Percentiles rank a stretch among this genome's conserved stretches.
Conservation (phyloP, 164 flowering plant species). For the Cinnamomum micranthum region DNA sequence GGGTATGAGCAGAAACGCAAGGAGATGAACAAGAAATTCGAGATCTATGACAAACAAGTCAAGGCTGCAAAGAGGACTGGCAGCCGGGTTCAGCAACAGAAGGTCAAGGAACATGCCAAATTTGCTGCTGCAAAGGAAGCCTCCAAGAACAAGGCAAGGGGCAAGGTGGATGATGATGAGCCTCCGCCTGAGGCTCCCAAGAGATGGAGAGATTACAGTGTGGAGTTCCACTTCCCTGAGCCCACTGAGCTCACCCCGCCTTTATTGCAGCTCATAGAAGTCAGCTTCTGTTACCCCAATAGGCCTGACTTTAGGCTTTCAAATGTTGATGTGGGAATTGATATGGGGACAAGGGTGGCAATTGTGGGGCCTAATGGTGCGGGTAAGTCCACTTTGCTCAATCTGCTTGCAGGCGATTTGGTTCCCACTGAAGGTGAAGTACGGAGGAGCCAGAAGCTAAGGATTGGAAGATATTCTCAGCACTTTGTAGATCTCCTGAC, state of each 20-base stretch:
- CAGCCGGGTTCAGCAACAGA: conserved; percentile 59
- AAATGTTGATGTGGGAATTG: conserved; percentile 75
- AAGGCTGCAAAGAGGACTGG: conserved; percentile 80
- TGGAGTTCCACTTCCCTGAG: conserved; percentile 82
- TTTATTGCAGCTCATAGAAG: conserved; percentile 71
- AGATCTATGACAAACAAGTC: conserved; percentile 60
- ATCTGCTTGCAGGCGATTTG: conserved; percentile 82
- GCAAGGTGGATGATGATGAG: conserved; percentile 68
- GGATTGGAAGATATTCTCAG: conserved; percentile 82
- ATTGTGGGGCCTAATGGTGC: conserved; percentile 92
- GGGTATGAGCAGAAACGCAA: conserved; percentile 79
- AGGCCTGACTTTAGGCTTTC: conserved; percentile 63
- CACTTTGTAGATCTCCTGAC: conserved; percentile 75
- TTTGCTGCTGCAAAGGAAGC: conserved; percentile 61
- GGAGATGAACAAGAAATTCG: conserved; percentile 72
- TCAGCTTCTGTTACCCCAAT: conserved; percentile 70
- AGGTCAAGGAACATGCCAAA: conserved; percentile 73
- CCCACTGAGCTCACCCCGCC: conserved; percentile 85
- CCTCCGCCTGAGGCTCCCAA: conserved; percentile 55
- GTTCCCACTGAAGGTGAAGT: conserved; percentile 73
- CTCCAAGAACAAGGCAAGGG: conserved; percentile 55
- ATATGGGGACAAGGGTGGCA: conserved; percentile 85
- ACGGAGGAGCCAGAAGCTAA: conserved; percentile 72
- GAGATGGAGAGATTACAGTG: conserved; percentile 73
- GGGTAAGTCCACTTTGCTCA: conserved; percentile 76